These are phyloP conservation scores for Penicillium parvum DNA, from an alignment of 495 filamentous ascomycete genomes.

Conservation along the genomic window DNA sequence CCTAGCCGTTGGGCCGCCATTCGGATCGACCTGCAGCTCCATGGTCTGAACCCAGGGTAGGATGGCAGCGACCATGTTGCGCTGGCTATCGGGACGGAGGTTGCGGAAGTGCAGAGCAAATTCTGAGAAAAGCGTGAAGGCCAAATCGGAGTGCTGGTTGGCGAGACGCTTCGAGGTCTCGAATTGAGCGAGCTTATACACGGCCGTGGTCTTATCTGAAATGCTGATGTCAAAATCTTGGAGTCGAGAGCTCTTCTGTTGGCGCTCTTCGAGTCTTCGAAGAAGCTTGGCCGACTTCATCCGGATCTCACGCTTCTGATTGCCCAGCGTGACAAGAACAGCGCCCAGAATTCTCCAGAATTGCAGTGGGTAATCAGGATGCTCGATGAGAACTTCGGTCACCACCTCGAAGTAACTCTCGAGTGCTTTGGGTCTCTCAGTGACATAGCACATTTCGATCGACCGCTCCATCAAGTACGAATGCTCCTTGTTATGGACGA, in stretches of 20 bases:
- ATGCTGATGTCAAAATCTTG: conserved; percentile 98
- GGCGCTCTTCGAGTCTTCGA: conserved; percentile 75
- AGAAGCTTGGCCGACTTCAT: conserved; percentile 85
- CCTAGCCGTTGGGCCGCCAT: conserved; percentile 78
- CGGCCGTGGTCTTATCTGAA: conserved; percentile 94
- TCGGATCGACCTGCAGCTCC: conserved; percentile 90
- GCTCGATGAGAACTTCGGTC: conserved; percentile 75
- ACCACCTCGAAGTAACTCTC: conserved; percentile 96
- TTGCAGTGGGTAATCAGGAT: conserved; percentile 70
- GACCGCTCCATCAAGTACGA: conserved; percentile 79
- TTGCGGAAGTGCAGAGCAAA: conserved; percentile 88
- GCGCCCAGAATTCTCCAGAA: conserved; percentile 89
- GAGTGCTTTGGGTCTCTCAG: conserved; percentile 66
- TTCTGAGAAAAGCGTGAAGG: conserved; percentile 92
- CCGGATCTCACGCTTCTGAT: conserved; percentile 79
- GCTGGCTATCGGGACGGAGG: conserved; percentile 71
- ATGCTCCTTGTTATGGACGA: conserved; percentile 83
- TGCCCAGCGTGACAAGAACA: conserved; percentile 85
- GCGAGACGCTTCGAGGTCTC: conserved; percentile 91
- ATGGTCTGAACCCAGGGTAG: conserved; percentile 95
- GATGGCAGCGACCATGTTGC: conserved; percentile 91
- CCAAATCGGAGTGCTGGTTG: conserved; percentile 78
- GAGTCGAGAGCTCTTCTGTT: conserved; percentile 79
- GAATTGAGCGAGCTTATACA: conserved; percentile 95
- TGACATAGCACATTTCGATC: conserved; percentile 79